Percentiles rank a stretch among this genome's conserved stretches.
Conservation (phyloP, 805 yeast genomes). For the Spathaspora passalidarum region DNA sequence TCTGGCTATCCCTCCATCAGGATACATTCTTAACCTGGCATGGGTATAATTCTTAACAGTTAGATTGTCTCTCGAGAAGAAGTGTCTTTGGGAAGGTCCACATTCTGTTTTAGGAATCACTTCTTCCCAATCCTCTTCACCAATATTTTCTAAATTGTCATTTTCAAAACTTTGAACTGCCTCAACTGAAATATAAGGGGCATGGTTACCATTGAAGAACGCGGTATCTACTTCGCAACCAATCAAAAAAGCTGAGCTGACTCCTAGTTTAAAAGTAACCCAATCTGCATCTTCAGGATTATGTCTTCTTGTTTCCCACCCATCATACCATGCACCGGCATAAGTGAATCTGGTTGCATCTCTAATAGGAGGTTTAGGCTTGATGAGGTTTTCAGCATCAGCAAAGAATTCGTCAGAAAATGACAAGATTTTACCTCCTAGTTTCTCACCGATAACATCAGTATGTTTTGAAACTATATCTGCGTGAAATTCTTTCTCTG, state of each 20-base stretch:
- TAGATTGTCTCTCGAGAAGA: constrained; percentile 58
- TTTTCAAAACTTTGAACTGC: constrained; percentile 46
- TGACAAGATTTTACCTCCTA: constrained; percentile 72
- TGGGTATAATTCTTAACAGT: constrained; percentile 73
- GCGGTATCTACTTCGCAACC: constrained; percentile 94
- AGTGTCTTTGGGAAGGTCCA: constrained; percentile 86
- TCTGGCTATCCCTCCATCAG: constrained; percentile 97
- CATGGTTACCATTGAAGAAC: constrained; percentile 92
- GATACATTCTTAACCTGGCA: constrained; percentile 85
- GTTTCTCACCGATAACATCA: constrained; percentile 79
- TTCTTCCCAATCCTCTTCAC: constrained; percentile 59
- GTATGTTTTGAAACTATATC: constrained; percentile 52
- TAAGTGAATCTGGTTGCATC: constrained; percentile 76
- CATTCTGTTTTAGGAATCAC: constrained; percentile 73
- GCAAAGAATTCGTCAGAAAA: constrained; percentile 95
- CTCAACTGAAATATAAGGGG: constrained; percentile 85
- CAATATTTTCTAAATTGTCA: constrained; percentile 13
- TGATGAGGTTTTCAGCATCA: constrained; percentile 80
- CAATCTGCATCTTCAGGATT: constrained; percentile 82
- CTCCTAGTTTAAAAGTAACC: constrained; percentile 83
- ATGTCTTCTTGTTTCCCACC: constrained; percentile 98
- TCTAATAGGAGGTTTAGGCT: constrained; percentile 76
- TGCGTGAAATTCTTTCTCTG: constrained; percentile 40
- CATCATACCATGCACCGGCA: constrained; percentile 97
- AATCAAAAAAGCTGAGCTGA: constrained; percentile 68